phyloP scores from a whole-genome alignment of 2,329 filamentous ascomycete species.

The Alternaria dauci region DNA sequence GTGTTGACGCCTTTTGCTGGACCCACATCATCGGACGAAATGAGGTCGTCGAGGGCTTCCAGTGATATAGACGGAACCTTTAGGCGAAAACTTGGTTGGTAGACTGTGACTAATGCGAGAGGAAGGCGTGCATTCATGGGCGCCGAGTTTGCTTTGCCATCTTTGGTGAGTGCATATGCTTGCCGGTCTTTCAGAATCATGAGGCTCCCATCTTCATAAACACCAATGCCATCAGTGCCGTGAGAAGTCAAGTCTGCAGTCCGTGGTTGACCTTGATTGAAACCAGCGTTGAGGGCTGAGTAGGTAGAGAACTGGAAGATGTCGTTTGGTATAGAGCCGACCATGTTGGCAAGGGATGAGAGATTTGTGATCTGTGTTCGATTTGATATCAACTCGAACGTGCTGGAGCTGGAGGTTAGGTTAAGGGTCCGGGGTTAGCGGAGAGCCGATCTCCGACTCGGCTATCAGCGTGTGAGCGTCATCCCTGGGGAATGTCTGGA shows the following conservation, averaged over 20 bases:
- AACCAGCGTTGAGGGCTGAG: conserved; percentile 49
- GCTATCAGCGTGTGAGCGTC: conserved; percentile 9
- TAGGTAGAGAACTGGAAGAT: conserved; percentile 56
- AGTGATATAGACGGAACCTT: conserved; percentile 30
- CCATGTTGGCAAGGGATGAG: conserved; percentile 36
- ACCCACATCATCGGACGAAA: conserved; percentile 25
- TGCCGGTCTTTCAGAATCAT: conserved; percentile 49
- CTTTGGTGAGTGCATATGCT: conserved; percentile 44
- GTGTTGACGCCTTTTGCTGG: conserved; percentile 48
- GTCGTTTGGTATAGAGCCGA: conserved; percentile 54
- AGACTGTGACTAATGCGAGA: conserved; percentile 54
- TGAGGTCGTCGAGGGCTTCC: conserved; percentile 28
- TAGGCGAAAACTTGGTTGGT: conserved; percentile 47
- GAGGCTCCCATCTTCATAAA: conserved; percentile 53
- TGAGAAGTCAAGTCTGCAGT: conserved; percentile 52
- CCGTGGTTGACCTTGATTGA: conserved; percentile 46
- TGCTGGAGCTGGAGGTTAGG: neutral
- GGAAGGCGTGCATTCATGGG: conserved; percentile 47
- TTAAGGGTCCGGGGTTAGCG: conserved; percentile 16
- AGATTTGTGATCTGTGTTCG: neutral
- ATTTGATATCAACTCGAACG: neutral
- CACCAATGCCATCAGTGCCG: conserved; percentile 54
- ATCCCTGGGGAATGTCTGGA: neutral
- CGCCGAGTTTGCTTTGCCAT: conserved; percentile 44
- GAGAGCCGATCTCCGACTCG: conserved; percentile 21